These are phyloP conservation scores for Suhomyces bolitotheri DNA, from an alignment of 1,139 yeast genomes.

Conservation along the genomic window DNA sequence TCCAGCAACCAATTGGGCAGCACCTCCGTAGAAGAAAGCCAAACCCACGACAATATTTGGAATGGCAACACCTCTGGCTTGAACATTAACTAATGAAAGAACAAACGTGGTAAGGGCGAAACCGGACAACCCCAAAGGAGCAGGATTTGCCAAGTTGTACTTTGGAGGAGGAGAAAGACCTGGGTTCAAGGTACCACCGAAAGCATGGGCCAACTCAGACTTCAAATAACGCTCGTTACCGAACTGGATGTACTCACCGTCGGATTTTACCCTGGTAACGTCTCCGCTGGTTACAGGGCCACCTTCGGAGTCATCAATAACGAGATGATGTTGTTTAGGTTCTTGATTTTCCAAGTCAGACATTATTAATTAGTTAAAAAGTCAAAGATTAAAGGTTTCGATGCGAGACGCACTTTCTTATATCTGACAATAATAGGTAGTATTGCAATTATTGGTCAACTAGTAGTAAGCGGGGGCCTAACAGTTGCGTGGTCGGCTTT, in stretches of 20 bases:
- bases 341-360: slow-evolving; percentile 11
- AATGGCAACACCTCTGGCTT: slow-evolving; percentile 56
- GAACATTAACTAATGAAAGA: slow-evolving; percentile 55
- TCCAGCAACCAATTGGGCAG: slow-evolving; percentile 71
- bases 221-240: slow-evolving; percentile 68
- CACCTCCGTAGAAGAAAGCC: slow-evolving; percentile 87
- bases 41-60: slow-evolving; percentile 65
- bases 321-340: slow-evolving; percentile 6
- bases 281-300: slow-evolving; percentile 3
- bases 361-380: slow-evolving; percentile 5
- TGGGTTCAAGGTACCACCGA: slow-evolving; percentile 72
- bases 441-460: not conserved
- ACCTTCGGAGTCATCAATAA: slow-evolving; percentile 4
- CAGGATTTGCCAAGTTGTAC: slow-evolving; percentile 81
- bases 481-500: slow-evolving; percentile 5
- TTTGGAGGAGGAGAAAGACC: slow-evolving; percentile 65
- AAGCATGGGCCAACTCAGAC: slow-evolving; percentile 60
- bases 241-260: slow-evolving; percentile 64
- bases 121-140: slow-evolving; percentile 82
- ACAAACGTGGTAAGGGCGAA: slow-evolving; percentile 87
- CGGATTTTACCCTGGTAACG: slow-evolving; percentile 21
- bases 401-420: not conserved
- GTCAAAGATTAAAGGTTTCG: no score
- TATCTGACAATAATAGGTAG: not conserved
- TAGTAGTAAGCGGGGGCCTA: slow-evolving; percentile 6